Evolutionary conservation across 352 stramenopile species (phyloP).

Genomic region (Pythium dissotocum): DNA sequence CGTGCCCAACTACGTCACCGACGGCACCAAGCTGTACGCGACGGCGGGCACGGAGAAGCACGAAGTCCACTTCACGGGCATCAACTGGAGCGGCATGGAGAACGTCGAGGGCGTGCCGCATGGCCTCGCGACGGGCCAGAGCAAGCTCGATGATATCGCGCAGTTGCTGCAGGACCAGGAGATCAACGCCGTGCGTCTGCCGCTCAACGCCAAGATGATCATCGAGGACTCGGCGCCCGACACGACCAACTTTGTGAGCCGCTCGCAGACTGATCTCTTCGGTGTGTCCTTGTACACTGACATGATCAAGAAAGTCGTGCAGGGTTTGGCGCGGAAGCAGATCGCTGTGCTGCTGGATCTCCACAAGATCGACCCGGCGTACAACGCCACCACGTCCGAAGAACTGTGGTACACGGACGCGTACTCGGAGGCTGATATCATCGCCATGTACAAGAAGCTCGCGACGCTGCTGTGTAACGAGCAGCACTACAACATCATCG

Average conservation of each 20-base stretch:
- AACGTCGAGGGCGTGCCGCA: slow-evolving; percentile 77
- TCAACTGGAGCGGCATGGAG: slow-evolving; percentile 90
- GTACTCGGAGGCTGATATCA: slow-evolving; percentile 51
- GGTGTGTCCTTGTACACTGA: slow-evolving; percentile 69
- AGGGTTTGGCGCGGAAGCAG: slow-evolving; percentile 76
- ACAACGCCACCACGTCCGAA: slow-evolving; percentile 70
- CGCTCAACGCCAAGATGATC: slow-evolving; percentile 84
- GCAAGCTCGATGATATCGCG: slow-evolving; percentile 62
- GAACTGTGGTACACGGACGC: slow-evolving; percentile 70
- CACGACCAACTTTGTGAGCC: slow-evolving; percentile 68
- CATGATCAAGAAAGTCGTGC: slow-evolving; percentile 86
- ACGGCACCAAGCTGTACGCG: slow-evolving; percentile 65
- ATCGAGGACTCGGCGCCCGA: slow-evolving; percentile 64
- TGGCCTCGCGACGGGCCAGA: slow-evolving; percentile 66
- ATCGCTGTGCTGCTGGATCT: slow-evolving; percentile 83
- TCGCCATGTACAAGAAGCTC: slow-evolving; percentile 74
- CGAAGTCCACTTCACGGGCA: slow-evolving; percentile 77
- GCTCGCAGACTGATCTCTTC: slow-evolving; percentile 58
- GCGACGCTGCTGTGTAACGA: slow-evolving; percentile 67
- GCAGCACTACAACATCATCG: slow-evolving; percentile 85
- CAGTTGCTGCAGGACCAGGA: slow-evolving; percentile 59
- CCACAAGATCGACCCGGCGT: slow-evolving; percentile 82
- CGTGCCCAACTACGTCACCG: slow-evolving; percentile 69
- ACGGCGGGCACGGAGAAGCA: slow-evolving; percentile 51
- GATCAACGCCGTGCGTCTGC: slow-evolving; percentile 78